These are phyloP conservation scores for Xylaria sp. DNA, from an alignment of 2,329 filamentous ascomycete species.

Conservation along the genomic window DNA sequence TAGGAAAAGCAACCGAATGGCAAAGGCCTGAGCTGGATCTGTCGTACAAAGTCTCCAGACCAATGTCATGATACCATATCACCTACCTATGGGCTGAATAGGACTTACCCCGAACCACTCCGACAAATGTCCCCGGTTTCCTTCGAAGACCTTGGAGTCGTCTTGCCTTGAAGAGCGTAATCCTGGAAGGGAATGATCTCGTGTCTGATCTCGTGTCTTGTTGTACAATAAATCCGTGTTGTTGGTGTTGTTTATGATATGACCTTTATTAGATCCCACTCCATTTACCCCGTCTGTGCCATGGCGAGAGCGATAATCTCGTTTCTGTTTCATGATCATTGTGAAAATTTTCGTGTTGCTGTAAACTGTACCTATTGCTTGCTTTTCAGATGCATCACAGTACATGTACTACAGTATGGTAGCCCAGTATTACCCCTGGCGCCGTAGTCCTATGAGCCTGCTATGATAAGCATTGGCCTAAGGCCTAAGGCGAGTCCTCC, in stretches of 20 bases:
- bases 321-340: slow-evolving; percentile 18
- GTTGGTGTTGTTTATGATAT: slow-evolving; percentile 10
- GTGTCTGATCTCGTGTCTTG: not conserved
- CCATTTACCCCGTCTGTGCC: not conserved
- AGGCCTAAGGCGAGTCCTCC: not conserved
- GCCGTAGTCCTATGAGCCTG: not conserved
- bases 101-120: not conserved
- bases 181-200: not conserved
- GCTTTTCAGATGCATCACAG: too few relatives aligned
- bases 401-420: too few relatives aligned
- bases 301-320: slow-evolving; percentile 17
- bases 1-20: not conserved
- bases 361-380: not conserved
- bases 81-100: too few relatives aligned
- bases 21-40: not conserved
- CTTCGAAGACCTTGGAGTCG: not conserved
- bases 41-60: too few relatives aligned
- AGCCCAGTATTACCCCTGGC: not conserved
- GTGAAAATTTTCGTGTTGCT: not conserved
- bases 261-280: slow-evolving; percentile 3
- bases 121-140: slow-evolving; percentile 2
- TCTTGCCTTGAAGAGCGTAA: not conserved
- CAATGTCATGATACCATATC: slow-evolving; percentile 4
- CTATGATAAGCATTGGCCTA: not conserved
- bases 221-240: not conserved